Percentiles rank a stretch among this genome's conserved stretches.
Conservation (phyloP, 2,329 filamentous ascomycete species). For the Stagonosporopsis cucurbitacearum region DNA sequence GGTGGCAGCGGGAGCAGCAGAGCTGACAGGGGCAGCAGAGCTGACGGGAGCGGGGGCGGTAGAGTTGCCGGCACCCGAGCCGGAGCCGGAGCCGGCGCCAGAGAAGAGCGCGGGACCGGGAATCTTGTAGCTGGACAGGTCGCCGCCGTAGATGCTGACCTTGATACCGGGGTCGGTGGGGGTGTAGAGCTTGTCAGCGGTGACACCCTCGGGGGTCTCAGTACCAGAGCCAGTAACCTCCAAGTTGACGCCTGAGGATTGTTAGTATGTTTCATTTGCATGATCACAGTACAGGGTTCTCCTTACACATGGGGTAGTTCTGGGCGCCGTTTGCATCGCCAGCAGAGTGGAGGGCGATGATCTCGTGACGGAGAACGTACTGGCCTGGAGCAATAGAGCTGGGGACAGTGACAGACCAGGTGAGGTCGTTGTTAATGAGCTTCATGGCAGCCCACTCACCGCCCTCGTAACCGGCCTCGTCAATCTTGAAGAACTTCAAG, state of each 20-base stretch:
- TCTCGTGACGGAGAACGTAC: constrained; percentile 66
- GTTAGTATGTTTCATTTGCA: background rate
- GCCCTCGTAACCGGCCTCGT: constrained; percentile 60
- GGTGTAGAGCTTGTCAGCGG: constrained; percentile 63
- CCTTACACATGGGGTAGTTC: constrained; percentile 54
- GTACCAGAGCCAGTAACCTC: constrained; percentile 63
- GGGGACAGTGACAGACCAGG: constrained; percentile 60
- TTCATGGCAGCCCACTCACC: constrained; percentile 63
- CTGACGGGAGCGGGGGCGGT: constrained; percentile 18
- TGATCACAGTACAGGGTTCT: constrained; percentile 12
- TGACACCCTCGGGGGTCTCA: constrained; percentile 52
- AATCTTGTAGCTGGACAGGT: constrained; percentile 54
- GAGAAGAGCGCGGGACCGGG: constrained; percentile 57
- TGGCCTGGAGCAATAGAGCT: constrained; percentile 60
- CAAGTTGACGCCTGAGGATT: constrained; percentile 53
- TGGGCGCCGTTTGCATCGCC: constrained; percentile 53
- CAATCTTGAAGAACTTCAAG: constrained; percentile 70
- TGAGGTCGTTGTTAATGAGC: constrained; percentile 56
- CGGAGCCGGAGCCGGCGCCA: constrained; percentile 27
- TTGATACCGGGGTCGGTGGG: constrained; percentile 63
- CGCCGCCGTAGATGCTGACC: constrained; percentile 63
- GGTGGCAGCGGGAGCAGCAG: constrained; percentile 10
- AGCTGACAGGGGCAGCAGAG: constrained; percentile 8
- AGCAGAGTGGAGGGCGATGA: constrained; percentile 66
- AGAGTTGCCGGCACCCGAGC: constrained; percentile 10